These are phyloP conservation scores for Vigna radiata DNA, from an alignment of 306 rosid genomes.

Conservation along the genomic window DNA sequence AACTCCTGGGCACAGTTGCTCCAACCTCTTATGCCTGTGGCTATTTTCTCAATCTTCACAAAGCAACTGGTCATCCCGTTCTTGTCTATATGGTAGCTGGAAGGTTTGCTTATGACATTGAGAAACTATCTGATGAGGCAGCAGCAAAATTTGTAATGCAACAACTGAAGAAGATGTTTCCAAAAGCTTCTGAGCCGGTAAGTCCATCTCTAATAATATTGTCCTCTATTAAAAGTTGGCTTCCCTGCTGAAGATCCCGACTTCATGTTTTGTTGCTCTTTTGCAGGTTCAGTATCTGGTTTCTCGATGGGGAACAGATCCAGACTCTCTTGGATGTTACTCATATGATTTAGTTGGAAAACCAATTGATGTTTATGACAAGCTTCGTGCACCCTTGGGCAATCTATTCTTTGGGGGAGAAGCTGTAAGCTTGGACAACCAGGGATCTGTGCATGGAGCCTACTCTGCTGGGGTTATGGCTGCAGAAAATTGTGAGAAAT, in stretches of 20 bases:
- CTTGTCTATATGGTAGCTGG: slow-evolving; percentile 87
- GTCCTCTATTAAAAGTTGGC: slow-evolving; percentile 4
- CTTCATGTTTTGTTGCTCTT: slow-evolving; percentile 35
- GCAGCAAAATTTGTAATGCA: slow-evolving; percentile 60
- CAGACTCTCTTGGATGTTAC: slow-evolving; percentile 75
- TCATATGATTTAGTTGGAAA: slow-evolving; percentile 77
- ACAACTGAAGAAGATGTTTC: slow-evolving; percentile 78
- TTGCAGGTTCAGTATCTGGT: slow-evolving; percentile 77
- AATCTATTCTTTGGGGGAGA: slow-evolving; percentile 64
- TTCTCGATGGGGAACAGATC: slow-evolving; percentile 82
- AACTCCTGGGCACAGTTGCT: slow-evolving; percentile 72
- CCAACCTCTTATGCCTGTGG: slow-evolving; percentile 74
- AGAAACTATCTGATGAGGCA: slow-evolving; percentile 56
- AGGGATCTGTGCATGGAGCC: slow-evolving; percentile 81
- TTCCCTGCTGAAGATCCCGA: slow-evolving; percentile 29
- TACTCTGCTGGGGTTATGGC: slow-evolving; percentile 65
- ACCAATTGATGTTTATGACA: slow-evolving; percentile 68
- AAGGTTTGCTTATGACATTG: slow-evolving; percentile 76
- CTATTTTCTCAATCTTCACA: slow-evolving; percentile 83
- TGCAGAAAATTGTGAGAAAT: slow-evolving; percentile 54
- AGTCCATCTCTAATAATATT: slow-evolving; percentile 28
- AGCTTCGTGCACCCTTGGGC: slow-evolving; percentile 75
- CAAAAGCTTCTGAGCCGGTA: slow-evolving; percentile 75
- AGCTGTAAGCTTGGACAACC: slow-evolving; percentile 69
- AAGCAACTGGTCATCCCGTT: slow-evolving; percentile 77